Conservation (phyloP, 2,329 filamentous ascomycete genomes). For the Penicillium griseofulvum region DNA sequence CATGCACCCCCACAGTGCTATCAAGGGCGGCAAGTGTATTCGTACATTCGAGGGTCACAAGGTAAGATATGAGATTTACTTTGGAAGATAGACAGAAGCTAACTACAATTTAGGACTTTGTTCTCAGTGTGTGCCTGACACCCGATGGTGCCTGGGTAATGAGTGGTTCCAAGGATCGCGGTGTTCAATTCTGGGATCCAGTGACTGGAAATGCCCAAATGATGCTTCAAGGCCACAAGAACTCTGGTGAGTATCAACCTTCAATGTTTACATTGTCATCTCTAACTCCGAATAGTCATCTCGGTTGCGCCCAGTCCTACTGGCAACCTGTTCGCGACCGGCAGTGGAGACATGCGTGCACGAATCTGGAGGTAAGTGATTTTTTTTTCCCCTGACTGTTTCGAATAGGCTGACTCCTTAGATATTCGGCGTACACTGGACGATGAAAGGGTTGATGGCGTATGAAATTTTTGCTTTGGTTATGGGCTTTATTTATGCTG, state of each 20-base stretch:
- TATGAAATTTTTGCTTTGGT: conserved; percentile 26
- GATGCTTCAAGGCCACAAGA: conserved; percentile 98
- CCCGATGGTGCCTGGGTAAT: conserved; percentile 95
- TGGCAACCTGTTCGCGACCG: conserved; percentile 87
- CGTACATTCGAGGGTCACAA: conserved; percentile 97
- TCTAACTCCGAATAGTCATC: conserved; percentile 61
- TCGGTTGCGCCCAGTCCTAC: conserved; percentile 91
- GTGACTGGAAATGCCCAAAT: conserved; percentile 89
- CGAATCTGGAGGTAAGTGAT: conserved; percentile 80
- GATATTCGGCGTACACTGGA: conserved; percentile 41
- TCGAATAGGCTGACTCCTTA: conserved; percentile 18
- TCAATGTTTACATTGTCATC: conserved; percentile 1
- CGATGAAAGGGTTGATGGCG: conserved; percentile 35
- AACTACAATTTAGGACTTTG: conserved; percentile 69
- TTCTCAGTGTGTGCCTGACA: conserved; percentile 90
- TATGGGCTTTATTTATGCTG: conserved; percentile 12
- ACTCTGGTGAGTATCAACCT: conserved; percentile 71
- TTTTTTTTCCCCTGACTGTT: neutral
- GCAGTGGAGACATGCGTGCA: conserved; percentile 95
- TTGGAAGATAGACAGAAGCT: neutral
- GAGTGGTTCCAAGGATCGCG: conserved; percentile 93
- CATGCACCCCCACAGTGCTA: conserved; percentile 62
- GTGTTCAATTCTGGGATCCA: conserved; percentile 98
- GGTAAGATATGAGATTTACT: conserved; percentile 50
- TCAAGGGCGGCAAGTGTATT: conserved; percentile 87